Base-by-base conservation (phyloP, 2,329 filamentous ascomycete genomes). In the Dactylellina sp. region DNA sequence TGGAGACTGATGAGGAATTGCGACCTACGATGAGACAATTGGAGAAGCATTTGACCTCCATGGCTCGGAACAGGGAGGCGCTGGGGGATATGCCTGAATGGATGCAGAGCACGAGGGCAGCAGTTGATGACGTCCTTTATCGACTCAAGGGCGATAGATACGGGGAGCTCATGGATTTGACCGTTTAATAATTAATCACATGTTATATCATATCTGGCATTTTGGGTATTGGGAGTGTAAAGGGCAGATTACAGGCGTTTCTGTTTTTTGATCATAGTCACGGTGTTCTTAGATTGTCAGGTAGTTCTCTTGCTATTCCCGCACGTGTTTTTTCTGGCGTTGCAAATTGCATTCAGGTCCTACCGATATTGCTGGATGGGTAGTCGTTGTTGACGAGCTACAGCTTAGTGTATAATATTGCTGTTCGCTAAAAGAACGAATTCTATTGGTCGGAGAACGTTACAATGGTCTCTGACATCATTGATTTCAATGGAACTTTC, bases 101-200 rank as follows among this genome's bases (percentile, higher is more conserved):
- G 71, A 75, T 75, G 16, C 71, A 70, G 47, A 75, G 50, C 32
- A 60, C 71, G 11, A 56, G 71, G 40, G 71, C 71, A 0, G 71
- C 64, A 16, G 71, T 75, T n/a, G 71, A 75, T 57, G 71, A 75
- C 42, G 71, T 75, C 14, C 63, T 75, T 12, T 70, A 75, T 46
- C 50, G 52, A 14, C 2, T 63, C 12, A 75, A 75, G n/a, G 71
- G 64, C 1, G 64, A 75, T 35, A 46, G 49, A n/a, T 75, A 75
- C 35, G 63, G 46, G 1, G 71, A 75, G 35, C 39, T 75, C 3
- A 75, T 70, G 71, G 71, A 70, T 47, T 22, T 75, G 46, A 74
- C 44, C 55, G 52, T 32, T 22, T 18, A 32, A n/a, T n/a, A n/a
- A n/a, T n/a, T n/a, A n/a, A n/a, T n/a, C n/a, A n/a, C n/a, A n/a